Conservation (phyloP, 176 grass and related monocot genomes). For the Juncus inflexus region DNA sequence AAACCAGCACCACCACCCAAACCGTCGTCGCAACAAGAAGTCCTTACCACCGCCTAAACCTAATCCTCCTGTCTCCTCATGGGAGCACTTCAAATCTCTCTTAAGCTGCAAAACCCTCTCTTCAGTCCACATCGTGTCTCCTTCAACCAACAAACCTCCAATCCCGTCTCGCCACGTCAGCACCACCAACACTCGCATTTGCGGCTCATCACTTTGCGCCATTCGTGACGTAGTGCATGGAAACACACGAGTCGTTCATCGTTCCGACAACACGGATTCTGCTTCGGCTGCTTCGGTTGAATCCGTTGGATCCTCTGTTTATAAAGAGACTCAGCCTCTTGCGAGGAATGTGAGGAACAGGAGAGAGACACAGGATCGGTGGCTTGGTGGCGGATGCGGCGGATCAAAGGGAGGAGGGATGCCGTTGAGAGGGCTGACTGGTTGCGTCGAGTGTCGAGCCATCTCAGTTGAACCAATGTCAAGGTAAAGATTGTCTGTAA, state of each 20-base stretch:
- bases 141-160: constrained; percentile 19
- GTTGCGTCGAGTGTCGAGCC: constrained; percentile 84
- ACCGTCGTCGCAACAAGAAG: constrained; percentile 61
- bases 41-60: constrained; percentile 4
- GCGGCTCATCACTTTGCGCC: constrained; percentile 57
- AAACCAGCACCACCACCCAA: constrained; percentile 26
- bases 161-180: constrained; percentile 31
- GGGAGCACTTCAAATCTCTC: constrained; percentile 80
- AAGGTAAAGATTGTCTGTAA: constrained; percentile 24
- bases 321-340: constrained; percentile 21
- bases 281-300: constrained; percentile 33
- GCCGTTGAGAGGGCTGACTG: constrained; percentile 49
- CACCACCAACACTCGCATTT: constrained; percentile 18
- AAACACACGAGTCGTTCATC: constrained; percentile 27
- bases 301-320: constrained; percentile 12
- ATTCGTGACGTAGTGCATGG: constrained; percentile 65
- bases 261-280: constrained; percentile 42
- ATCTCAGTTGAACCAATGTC: constrained; percentile 71
- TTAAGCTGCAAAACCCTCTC: constrained; percentile 70
- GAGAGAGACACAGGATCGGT: constrained; percentile 29
- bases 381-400: not conserved
- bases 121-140: constrained; percentile 49
- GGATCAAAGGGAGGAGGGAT: constrained; percentile 27
- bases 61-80: constrained; percentile 34
- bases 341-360: constrained; percentile 16